These are phyloP conservation scores for Penicillium angulare DNA, from an alignment of 495 filamentous ascomycete genomes.

Conservation along the genomic window DNA sequence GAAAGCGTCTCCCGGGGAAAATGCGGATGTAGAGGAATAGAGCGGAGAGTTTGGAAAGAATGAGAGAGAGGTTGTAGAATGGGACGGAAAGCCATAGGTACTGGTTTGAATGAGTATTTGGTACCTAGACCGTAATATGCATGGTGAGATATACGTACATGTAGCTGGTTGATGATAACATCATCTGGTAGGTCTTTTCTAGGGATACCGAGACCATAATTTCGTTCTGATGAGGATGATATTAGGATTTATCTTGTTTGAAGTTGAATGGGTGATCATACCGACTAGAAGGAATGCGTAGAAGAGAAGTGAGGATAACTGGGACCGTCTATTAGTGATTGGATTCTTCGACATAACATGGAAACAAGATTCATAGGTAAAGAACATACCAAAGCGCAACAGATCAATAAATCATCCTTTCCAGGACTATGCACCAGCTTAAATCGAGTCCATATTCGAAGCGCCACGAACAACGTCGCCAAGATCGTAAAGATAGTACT, in stretches of 20 bases:
- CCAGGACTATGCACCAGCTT: slow-evolving; percentile 31
- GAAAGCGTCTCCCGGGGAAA: slow-evolving; percentile 32
- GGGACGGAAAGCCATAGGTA: slow-evolving; percentile 37
- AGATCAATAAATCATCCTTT: slow-evolving; percentile 36
- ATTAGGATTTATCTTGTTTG: slow-evolving; percentile 4
- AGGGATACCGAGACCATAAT: slow-evolving; percentile 15
- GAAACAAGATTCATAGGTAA: not conserved
- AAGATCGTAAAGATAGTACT: slow-evolving; percentile 25
- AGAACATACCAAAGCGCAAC: slow-evolving; percentile 28
- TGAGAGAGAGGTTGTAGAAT: slow-evolving; percentile 43
- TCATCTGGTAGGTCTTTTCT: not conserved
- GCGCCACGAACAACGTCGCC: slow-evolving; percentile 24
- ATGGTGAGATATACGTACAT: too few relatives aligned
- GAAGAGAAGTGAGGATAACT: slow-evolving; percentile 23
- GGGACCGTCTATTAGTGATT: too few relatives aligned
- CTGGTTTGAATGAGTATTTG: slow-evolving; percentile 11
- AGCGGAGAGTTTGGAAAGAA: slow-evolving; percentile 46
- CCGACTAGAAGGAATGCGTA: slow-evolving; percentile 29
- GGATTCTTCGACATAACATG: not conserved
- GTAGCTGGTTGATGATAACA: slow-evolving; percentile 5
- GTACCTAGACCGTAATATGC: not conserved
- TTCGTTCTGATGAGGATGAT: slow-evolving; percentile 8
- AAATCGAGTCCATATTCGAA: slow-evolving; percentile 34
- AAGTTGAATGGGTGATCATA: slow-evolving; percentile 9
- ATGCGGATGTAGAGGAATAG: slow-evolving; percentile 39